Percentiles rank a stretch among this genome's conserved stretches.
Evolutionary conservation across 768 basidiomycete genomes (phyloP).

Genomic region (Agrocybe chaxingu): DNA sequence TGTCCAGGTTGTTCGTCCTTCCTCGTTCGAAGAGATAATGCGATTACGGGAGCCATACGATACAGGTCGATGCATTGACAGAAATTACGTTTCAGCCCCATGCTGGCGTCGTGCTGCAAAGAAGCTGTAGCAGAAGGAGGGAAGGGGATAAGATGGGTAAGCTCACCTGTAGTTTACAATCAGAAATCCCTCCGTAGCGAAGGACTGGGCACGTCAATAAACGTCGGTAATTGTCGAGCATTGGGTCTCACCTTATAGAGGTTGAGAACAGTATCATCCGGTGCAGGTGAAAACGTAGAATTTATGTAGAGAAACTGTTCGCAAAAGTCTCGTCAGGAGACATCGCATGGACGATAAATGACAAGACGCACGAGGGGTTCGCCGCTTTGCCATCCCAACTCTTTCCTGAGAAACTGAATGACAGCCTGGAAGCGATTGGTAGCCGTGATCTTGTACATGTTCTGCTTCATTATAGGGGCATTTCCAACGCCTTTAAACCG

Average conservation of each 20-base stretch:
- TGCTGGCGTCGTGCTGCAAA: conserved; percentile 37
- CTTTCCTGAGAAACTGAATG: conserved; percentile 87
- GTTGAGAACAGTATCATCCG: conserved; percentile 78
- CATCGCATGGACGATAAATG: conserved; percentile 11
- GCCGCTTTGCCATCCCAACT: conserved; percentile 80
- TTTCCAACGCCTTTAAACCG: conserved; percentile 98
- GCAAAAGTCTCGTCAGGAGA: conserved; percentile 29
- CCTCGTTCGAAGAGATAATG: conserved; percentile 1
- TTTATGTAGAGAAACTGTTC: conserved; percentile 59
- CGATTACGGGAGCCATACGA: conserved; percentile 3
- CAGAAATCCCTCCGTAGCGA: conserved; percentile 83
- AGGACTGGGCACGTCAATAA: conserved; percentile 49
- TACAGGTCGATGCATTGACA: conserved; percentile 1
- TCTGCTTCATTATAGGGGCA: conserved; percentile 98
- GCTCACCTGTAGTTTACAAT: conserved; percentile 88
- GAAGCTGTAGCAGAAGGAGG: neutral
- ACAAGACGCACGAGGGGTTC: conserved; percentile 71
- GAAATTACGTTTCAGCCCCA: conserved; percentile 31
- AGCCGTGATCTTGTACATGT: conserved; percentile 96
- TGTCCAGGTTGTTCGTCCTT: neutral
- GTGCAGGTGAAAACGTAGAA: conserved; percentile 77
- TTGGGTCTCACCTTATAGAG: conserved; percentile 56
- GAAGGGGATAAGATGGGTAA: neutral
- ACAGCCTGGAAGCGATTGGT: conserved; percentile 94
- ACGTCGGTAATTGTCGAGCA: neutral